Conservation (phyloP, 768 basidiomycete species). For the Suillus variegatus region DNA sequence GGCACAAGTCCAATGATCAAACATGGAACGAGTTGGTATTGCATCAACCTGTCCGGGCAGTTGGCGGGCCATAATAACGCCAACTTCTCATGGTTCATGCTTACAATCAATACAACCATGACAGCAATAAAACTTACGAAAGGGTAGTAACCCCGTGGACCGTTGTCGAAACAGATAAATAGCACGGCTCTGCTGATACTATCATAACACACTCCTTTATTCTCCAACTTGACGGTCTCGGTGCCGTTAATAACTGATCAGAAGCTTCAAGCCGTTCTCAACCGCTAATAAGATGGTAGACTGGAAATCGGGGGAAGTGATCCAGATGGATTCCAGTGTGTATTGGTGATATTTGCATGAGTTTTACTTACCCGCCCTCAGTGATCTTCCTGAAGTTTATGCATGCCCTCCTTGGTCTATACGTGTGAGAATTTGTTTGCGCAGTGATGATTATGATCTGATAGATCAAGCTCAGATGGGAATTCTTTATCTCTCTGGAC, state of each 20-base stretch:
- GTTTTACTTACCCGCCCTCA: slow-evolving; percentile 17
- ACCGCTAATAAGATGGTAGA: slow-evolving; percentile 35
- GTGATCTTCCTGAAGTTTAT: slow-evolving; percentile 42
- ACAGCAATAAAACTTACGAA: not conserved
- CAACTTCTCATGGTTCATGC: not conserved
- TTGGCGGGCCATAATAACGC: not conserved
- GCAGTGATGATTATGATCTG: not conserved
- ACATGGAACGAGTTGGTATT: not conserved
- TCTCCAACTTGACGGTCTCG: slow-evolving; percentile 1
- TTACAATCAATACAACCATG: not conserved
- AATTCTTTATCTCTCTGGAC: slow-evolving; percentile 40
- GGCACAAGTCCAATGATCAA: not conserved
- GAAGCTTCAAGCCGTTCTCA: not conserved
- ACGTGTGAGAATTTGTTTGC: slow-evolving; percentile 36
- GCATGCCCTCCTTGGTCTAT: slow-evolving; percentile 46
- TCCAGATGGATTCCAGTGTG: slow-evolving; percentile 39
- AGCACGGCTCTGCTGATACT: not conserved
- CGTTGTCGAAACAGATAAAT: slow-evolving; percentile 1
- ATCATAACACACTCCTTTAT: not conserved
- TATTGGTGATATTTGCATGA: not conserved
- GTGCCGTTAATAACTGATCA: not conserved
- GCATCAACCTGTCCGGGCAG: not conserved
- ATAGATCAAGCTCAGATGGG: slow-evolving; percentile 37
- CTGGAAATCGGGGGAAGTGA: slow-evolving; percentile 41
- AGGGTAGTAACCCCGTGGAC: not conserved